A percentile compares a stretch with the other conserved stretches of the same genome.
Conservation (phyloP, 2,329 filamentous ascomycete species). For the Thielaviopsis punctulata region DNA sequence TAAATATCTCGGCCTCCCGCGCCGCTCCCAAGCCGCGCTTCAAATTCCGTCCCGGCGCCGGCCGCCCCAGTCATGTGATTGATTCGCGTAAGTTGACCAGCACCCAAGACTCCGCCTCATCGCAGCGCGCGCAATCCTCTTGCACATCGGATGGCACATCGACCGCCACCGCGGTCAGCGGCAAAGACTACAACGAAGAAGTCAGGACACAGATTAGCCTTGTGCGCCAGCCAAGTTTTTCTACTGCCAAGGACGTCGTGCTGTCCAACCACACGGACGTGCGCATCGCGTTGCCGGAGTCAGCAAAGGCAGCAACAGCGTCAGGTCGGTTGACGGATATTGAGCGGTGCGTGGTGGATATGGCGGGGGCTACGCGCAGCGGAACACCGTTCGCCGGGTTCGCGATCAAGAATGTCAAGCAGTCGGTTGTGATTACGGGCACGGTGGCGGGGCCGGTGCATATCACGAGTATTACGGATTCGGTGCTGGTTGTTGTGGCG, state of each 20-base stretch:
- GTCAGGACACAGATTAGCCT: slow-evolving; percentile 25
- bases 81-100: slow-evolving; percentile 23
- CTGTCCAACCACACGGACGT: slow-evolving; percentile 50
- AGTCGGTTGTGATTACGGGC: slow-evolving; percentile 61
- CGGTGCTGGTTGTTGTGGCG: slow-evolving; percentile 60
- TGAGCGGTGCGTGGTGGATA: slow-evolving; percentile 57
- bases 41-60: slow-evolving; percentile 44
- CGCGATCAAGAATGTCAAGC: slow-evolving; percentile 47
- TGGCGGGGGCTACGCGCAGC: slow-evolving; percentile 44
- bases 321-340: slow-evolving; percentile 59
- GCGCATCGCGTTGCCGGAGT: slow-evolving; percentile 60
- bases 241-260: slow-evolving; percentile 39
- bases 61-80: slow-evolving; percentile 16
- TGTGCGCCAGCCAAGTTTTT: slow-evolving; percentile 46
- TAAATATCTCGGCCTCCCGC: slow-evolving; percentile 50
- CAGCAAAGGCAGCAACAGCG: slow-evolving; percentile 52
- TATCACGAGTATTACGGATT: slow-evolving; percentile 56
- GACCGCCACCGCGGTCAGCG: not conserved
- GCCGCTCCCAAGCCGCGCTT: slow-evolving; percentile 66
- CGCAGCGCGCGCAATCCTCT: not conserved
- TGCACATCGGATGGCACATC: not conserved
- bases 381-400: slow-evolving; percentile 52
- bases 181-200: slow-evolving; percentile 38
- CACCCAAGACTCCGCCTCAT: slow-evolving; percentile 20
- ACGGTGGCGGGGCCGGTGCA: slow-evolving; percentile 67